A percentile compares a stretch with the other conserved stretches of the same genome.
Evolutionary conservation across 208 protist genomes (phyloP).

Genomic region (Leishmania mexicana): DNA sequence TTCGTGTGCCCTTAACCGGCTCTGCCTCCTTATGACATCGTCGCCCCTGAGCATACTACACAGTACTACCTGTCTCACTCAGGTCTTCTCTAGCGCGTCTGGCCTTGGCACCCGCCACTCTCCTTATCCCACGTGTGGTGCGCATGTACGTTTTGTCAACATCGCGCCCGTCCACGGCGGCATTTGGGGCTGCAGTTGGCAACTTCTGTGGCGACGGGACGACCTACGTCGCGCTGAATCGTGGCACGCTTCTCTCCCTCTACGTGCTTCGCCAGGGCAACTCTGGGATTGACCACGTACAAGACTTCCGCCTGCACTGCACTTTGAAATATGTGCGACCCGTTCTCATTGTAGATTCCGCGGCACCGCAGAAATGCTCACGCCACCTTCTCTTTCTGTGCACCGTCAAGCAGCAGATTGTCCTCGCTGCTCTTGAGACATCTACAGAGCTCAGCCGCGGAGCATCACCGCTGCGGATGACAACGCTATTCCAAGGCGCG

Average conservation of each 20-base stretch:
- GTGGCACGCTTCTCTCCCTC: conserved; percentile 55
- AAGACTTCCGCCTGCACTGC: conserved; percentile 63
- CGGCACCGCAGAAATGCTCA: conserved; percentile 9
- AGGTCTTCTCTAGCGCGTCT: not conserved
- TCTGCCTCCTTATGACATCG: not conserved
- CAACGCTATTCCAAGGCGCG: conserved; percentile 66
- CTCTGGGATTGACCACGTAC: conserved; percentile 32
- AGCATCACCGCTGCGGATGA: conserved; percentile 32
- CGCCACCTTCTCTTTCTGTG: conserved; percentile 81
- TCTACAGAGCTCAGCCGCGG: not conserved
- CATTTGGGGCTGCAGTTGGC: conserved; percentile 46
- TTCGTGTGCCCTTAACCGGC: too few relatives aligned
- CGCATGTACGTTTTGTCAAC: conserved; percentile 52
- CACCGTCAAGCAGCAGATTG: conserved; percentile 76
- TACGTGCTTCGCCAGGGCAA: conserved; percentile 25
- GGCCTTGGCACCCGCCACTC: conserved; percentile 8
- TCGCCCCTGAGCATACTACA: not conserved
- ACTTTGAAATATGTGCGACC: conserved; percentile 73
- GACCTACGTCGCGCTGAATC: conserved; percentile 52
- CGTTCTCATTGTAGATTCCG: conserved; percentile 48
- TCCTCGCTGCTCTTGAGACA: conserved; percentile 55
- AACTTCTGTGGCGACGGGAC: conserved; percentile 32
- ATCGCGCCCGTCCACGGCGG: conserved; percentile 53
- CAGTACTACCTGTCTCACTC: not conserved
- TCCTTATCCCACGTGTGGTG: not conserved